Percentiles rank a stretch among this genome's conserved stretches.
phyloP scores from a whole-genome alignment of 2,329 filamentous ascomycete genomes.

The Colletotrichum karsti region DNA sequence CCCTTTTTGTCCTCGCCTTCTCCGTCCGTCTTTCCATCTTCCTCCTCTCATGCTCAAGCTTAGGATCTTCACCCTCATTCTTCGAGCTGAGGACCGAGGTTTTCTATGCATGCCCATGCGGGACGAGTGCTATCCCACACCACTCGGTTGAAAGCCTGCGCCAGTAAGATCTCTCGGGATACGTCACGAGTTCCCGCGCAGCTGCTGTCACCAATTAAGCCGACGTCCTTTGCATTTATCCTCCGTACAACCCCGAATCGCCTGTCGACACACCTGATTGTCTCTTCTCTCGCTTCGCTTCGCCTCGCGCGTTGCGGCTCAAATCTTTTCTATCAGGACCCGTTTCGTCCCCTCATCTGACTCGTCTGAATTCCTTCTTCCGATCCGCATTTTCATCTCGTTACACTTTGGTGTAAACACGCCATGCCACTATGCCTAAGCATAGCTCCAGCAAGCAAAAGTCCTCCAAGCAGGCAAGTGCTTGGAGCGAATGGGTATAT shows the following conservation, averaged over 20 bases:
- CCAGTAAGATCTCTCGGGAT: conserved; percentile 22
- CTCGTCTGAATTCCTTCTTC: background rate
- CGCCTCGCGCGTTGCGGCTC: background rate
- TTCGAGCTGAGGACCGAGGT: background rate
- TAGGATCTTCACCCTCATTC: background rate
- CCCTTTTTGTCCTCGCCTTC: background rate
- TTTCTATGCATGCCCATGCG: conserved; percentile 13
- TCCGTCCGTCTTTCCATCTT: conserved; percentile 1
- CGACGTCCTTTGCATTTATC: conserved; percentile 15
- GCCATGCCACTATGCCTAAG: conserved; percentile 40
- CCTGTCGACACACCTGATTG: conserved; percentile 4
- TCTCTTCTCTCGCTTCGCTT: conserved; percentile 22
- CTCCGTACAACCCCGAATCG: conserved; percentile 7
- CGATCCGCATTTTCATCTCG: background rate
- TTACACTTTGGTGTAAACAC: conserved; percentile 7
- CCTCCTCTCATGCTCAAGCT: conserved; percentile 3
- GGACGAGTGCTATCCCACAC: conserved; percentile 5
- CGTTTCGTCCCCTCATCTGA: background rate
- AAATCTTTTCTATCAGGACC: background rate
- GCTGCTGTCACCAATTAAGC: conserved; percentile 23
- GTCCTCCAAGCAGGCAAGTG: conserved; percentile 26
- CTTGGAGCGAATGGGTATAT: conserved; percentile 40
- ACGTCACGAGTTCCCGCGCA: conserved; percentile 22
- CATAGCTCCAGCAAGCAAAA: conserved; percentile 34
- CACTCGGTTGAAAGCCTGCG: conserved; percentile 6